Base-by-base conservation (phyloP, 2,329 filamentous ascomycete genomes). In the Cordyceps cateniannulata region DNA sequence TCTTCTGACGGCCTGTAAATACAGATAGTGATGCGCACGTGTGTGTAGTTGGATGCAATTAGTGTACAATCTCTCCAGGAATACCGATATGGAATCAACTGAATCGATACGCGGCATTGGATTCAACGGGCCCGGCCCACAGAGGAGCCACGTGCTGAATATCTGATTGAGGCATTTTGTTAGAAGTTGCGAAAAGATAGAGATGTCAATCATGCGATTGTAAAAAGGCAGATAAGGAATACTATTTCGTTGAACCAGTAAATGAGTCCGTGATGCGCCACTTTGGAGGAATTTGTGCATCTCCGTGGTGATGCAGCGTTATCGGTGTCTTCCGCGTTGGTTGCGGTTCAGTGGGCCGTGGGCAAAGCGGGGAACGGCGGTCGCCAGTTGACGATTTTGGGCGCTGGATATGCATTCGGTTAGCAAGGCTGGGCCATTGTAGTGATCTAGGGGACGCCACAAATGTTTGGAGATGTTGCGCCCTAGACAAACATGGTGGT, bases 271-370 rank as follows among this genome's bases (percentile, higher is more conserved):
- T 12, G 32, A 32, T 24, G 48, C 48, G 48, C 56, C 56, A 59
- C 44, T 45, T 20, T 32, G 5, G n/a, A 52, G 38, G 20, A 52
- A 44, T 14, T n/a, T 45, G 27, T 57, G n/a, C 56, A 45, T 52
- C 56, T 59, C 56, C 56, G 38, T 44, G 48, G 48, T n/a, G 42
- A 22, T 45, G 38, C 48, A 25, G 24, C 48, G 48, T 45, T 51
- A 59, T 59, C 48, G 38, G 56, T 44, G 56, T 59, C 47, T 45
- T 25, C 56, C 48, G 48, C 25, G 35, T 42, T 45, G 47, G n/a
- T 50, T 42, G 48, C 47, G 20, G 22, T n/a, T 42, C 14, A 35
- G 56, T 51, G 56, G 56, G 47, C 47, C 47, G 10, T 40, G 32
- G 25, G 12, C 8, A 24, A 22, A 25, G 47, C 56, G 56, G 56